phyloP scores from a whole-genome alignment of 2,329 filamentous ascomycete species.

The Ceratocystis cubensis region DNA sequence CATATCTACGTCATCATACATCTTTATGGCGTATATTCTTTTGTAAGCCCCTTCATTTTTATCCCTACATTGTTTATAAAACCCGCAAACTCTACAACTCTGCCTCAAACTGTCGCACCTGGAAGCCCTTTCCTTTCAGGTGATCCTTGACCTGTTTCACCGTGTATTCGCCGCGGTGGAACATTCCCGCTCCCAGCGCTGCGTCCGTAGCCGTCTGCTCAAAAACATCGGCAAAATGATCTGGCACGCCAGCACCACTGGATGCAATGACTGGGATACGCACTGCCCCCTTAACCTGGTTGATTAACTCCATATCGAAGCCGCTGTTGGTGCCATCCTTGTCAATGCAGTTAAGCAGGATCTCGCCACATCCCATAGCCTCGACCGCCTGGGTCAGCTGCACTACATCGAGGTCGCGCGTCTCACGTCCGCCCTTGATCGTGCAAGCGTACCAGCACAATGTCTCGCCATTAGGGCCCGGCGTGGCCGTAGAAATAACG shows the following conservation, averaged over 20 bases:
- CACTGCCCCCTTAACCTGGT: slow-evolving; percentile 73
- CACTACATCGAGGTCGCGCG: slow-evolving; percentile 82
- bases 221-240: slow-evolving; percentile 87
- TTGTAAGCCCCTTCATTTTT: not conserved
- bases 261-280: slow-evolving; percentile 92
- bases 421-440: slow-evolving; percentile 87
- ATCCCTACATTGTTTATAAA: not conserved
- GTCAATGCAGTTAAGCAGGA: slow-evolving; percentile 95
- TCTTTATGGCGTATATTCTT: not conserved
- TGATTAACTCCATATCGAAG: slow-evolving; percentile 85
- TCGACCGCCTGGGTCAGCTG: slow-evolving; percentile 82
- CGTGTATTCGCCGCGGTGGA: slow-evolving; percentile 89
- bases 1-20: too few relatives aligned
- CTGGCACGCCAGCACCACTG: slow-evolving; percentile 77
- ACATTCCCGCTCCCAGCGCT: slow-evolving; percentile 91
- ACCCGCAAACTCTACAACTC: slow-evolving; percentile 28
- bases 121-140: slow-evolving; percentile 54
- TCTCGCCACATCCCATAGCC: slow-evolving; percentile 89
- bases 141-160: slow-evolving; percentile 88
- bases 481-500: slow-evolving; percentile 56
- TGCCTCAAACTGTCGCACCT: slow-evolving; percentile 68
- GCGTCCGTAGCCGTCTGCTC: slow-evolving; percentile 75
- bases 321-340: slow-evolving; percentile 88
- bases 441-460: slow-evolving; percentile 98
- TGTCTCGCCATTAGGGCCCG: slow-evolving; percentile 62